Evolutionary conservation across 345 rosid genomes (phyloP), one percentile per base, ranked within the genome.

Genomic region (Gossypium anomalum): DNA sequence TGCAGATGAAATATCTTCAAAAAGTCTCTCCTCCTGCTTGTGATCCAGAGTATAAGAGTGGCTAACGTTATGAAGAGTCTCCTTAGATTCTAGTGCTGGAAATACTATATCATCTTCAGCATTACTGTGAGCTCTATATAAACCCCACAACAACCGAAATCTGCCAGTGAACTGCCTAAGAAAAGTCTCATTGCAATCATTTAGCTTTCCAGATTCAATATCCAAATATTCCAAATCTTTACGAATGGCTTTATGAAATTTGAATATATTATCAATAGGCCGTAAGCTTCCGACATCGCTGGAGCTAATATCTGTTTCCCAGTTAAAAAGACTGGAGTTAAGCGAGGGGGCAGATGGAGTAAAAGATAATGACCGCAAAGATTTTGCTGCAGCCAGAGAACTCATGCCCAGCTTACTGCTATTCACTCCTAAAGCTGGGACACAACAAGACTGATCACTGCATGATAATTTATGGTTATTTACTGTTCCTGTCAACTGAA

Each of bases 31-130:
- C 79, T 87, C 90, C 79, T 87, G 90, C 78, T 83, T 82, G 78
- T 87, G 90, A 73, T 87, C 90, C 64, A 87, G 73, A 57, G 89
- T 87, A 79, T 87, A 87, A 19, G 90, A 87, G 70, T 87, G 90
- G 77, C 90, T 87, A 34, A 87, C 90, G 55, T 87, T 87, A 78
- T 84, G 88, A 71, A 87, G 89, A 65, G 89, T 78, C 80, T 87
- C 90, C 76, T 70, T 87, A 53, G 90, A 85, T 73, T 87, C 90
- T 78, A 87, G 72, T 43, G 87, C 90, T 13, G 90, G 90, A 78
- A 87, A 87, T 59, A 87, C 88, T 68, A 87, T 87, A 76, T 87
- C 90, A 82, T 87, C 90, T 78, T 87, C 90, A 0, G 90, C 90
- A 78, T 87, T 87, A 75, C 90, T 87, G 45, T 87, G 90, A 66